Conservation (phyloP, 495 filamentous ascomycete genomes). For the Copromyces sp. region DNA sequence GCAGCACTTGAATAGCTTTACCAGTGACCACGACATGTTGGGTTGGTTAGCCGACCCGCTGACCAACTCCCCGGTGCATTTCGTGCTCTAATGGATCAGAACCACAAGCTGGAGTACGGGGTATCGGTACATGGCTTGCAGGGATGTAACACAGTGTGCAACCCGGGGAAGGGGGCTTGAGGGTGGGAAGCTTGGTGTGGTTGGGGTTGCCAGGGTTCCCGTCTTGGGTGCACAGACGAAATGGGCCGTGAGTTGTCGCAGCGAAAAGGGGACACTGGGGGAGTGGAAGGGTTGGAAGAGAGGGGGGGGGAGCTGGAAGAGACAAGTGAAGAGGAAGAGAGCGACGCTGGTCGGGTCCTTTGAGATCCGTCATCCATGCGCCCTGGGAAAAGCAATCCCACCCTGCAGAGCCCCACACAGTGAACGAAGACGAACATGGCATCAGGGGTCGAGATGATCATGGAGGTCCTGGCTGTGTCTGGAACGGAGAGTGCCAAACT, state of each 20-base stretch:
- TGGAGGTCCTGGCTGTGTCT: neutral
- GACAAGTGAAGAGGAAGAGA: neutral
- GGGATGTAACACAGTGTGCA: neutral
- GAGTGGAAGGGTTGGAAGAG: neutral
- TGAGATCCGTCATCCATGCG: neutral
- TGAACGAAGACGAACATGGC: constrained; percentile 4
- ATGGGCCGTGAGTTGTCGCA: constrained; percentile 5
- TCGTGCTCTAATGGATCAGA: constrained; percentile 2
- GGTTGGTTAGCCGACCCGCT: constrained; percentile 5
- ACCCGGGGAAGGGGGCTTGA: neutral
- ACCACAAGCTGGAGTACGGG: neutral
- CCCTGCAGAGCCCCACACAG: constrained; percentile 15
- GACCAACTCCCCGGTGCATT: constrained; percentile 17
- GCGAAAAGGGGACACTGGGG: constrained; percentile 1
- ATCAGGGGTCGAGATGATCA: constrained; percentile 14
- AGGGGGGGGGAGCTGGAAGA: neutral
- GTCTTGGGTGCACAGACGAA: neutral
- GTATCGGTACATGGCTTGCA: neutral
- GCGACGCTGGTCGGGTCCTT: neutral
- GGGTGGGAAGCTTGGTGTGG: constrained; percentile 1
- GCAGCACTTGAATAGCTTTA: constrained; percentile 1
- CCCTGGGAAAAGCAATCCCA: constrained; percentile 12
- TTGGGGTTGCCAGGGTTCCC: neutral
- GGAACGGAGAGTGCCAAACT: neutral
- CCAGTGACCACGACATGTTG: neutral